Evolutionary conservation across 163 green algal species (phyloP), one percentile per base, ranked within the genome.

Genomic region (Scenedesmus sp.): DNA sequence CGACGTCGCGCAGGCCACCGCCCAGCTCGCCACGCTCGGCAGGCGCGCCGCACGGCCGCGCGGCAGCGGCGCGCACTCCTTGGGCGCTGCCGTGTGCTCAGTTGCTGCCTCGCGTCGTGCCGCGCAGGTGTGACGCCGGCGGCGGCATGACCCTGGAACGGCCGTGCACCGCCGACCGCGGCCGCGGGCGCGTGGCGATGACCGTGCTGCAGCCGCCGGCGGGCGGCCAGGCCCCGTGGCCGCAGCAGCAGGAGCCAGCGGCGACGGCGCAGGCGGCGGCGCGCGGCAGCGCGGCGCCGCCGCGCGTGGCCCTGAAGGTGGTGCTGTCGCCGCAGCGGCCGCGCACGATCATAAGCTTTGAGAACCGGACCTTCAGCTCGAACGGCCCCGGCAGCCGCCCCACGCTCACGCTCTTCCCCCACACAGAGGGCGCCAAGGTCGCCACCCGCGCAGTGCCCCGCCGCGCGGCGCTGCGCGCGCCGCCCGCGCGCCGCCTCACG

Each of bases 321-420:
- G 82, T 85, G 62, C 57, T 95, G 62, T 86, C 85, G 5, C 90
- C 90, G 10, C 82, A 90, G 48, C 77, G 88, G 18, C 60, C 78
- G 1, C 81, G 87, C 20, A 91, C 90, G 17, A 64, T 89, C 57
- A 91, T 95, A 36, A 75, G 65, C 18, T 95, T 95, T 83, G 79
- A 89, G 50, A 85, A 93, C 51, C 65, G 66, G 4, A 78, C 87
- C 54, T 81, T 84, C 36, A 75, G 60, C 22, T 75, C 60, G 6
- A 70, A 84, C 42, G 78, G 83, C 60, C 31, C 50, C 20, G 62
- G 62, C 34, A 75, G 62, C 24, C 72, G 73, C n/a, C 89, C 90
- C 7, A 80, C 67, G 33, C 84, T 95, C 10, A 91, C 89, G 17
- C 62, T 96, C 36, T 96, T 94, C 77, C 87, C 91, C 77, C 87